Evolutionary conservation across 352 stramenopile genomes (phyloP).

Genomic region (Globisporangium mamillatum): DNA sequence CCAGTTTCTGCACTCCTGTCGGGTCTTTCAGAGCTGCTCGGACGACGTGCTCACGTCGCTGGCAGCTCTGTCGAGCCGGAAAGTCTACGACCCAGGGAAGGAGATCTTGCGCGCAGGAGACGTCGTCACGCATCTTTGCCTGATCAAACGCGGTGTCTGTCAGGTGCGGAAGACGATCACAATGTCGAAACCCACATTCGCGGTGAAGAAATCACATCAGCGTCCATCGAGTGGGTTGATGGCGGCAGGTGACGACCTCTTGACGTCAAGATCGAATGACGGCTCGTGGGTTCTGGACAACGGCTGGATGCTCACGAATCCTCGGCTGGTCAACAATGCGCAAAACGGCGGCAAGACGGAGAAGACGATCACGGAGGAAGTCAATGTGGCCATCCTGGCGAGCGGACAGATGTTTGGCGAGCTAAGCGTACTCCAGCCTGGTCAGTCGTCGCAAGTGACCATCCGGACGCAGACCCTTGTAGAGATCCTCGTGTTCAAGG

Average conservation of each 20-base stretch:
- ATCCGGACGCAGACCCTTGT: conserved; percentile 63
- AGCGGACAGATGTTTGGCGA: conserved; percentile 74
- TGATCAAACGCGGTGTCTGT: conserved; percentile 70
- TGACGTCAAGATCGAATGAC: conserved; percentile 40
- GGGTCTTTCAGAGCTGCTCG: conserved; percentile 58
- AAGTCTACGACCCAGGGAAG: conserved; percentile 52
- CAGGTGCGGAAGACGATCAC: conserved; percentile 61
- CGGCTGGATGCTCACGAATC: conserved; percentile 79
- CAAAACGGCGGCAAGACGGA: conserved; percentile 22
- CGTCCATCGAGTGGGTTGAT: not conserved
- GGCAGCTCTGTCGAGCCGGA: conserved; percentile 41
- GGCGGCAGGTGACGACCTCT: conserved; percentile 12
- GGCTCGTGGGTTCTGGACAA: conserved; percentile 79
- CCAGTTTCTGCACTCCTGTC: conserved; percentile 53
- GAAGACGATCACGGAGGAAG: conserved; percentile 32
- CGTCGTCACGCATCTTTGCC: conserved; percentile 56
- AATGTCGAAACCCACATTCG: conserved; percentile 15
- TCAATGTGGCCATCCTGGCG: conserved; percentile 57
- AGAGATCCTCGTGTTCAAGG: conserved; percentile 56
- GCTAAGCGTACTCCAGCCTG: conserved; percentile 64
- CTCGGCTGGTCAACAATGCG: conserved; percentile 52
- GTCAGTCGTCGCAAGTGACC: conserved; percentile 58
- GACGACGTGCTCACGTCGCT: conserved; percentile 50
- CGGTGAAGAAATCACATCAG: conserved; percentile 1
- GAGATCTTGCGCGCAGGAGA: conserved; percentile 53